These are phyloP conservation scores for Chamaecyparis obtusa DNA, from an alignment of 75 land plant species.

Conservation along the genomic window DNA sequence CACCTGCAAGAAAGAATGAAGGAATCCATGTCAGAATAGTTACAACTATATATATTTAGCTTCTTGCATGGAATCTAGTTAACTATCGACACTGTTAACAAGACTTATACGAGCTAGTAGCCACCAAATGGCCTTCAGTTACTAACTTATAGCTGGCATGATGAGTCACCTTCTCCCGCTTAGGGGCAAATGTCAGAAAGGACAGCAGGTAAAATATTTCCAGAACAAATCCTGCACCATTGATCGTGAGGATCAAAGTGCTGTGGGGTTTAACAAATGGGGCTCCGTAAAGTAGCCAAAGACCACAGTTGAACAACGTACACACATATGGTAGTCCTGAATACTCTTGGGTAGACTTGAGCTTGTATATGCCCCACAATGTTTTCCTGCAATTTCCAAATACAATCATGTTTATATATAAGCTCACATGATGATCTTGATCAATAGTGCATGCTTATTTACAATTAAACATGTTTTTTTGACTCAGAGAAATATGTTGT, in stretches of 20 bases:
- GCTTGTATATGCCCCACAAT: conserved; percentile 43
- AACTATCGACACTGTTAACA: not conserved
- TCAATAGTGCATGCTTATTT: not conserved
- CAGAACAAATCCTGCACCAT: conserved; percentile 39
- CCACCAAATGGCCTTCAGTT: too few species aligned
- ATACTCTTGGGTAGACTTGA: conserved; percentile 52
- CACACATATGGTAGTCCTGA: conserved; percentile 58
- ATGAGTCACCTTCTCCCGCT: not conserved
- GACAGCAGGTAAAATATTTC: conserved; percentile 40
- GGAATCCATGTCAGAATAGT: not conserved
- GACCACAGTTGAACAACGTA: conserved; percentile 51
- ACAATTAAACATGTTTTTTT: not conserved
- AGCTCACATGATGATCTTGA: too few species aligned
- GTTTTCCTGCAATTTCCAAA: conserved; percentile 45
- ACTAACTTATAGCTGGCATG: not conserved
- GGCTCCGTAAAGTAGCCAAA: conserved; percentile 60
- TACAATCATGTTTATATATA: not conserved
- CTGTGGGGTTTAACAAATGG: conserved; percentile 52
- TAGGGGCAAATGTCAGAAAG: conserved; percentile 28
- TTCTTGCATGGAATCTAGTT: not conserved
- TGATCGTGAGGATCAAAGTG: conserved; percentile 54
- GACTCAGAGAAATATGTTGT: not conserved
- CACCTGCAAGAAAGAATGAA: too few species aligned
- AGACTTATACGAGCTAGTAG: too few species aligned
- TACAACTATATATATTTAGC: not conserved